Conservation (phyloP, 352 stramenopile species). For the Globisporangium sylvaticum region DNA sequence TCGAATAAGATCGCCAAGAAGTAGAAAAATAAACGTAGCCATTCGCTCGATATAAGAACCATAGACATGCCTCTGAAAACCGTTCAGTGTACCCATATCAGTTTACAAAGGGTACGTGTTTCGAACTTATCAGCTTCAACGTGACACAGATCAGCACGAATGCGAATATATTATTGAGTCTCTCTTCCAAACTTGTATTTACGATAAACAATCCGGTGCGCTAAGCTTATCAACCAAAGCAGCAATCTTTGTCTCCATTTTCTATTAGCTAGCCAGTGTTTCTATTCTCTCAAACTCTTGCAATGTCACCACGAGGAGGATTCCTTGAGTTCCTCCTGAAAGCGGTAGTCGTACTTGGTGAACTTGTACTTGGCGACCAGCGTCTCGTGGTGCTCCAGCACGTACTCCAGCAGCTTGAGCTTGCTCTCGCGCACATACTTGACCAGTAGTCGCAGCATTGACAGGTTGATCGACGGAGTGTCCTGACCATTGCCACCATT, state of each 20-base stretch:
- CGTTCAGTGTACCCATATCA: neutral
- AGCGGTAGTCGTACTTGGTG: constrained; percentile 51
- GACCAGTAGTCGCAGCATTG: constrained; percentile 28
- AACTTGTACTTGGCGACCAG: constrained; percentile 46
- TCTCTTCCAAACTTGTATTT: too few relatives aligned
- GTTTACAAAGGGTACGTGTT: neutral
- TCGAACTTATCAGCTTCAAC: neutral
- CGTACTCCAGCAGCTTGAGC: constrained; percentile 32
- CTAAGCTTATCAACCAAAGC: too few relatives aligned
- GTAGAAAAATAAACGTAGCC: neutral
- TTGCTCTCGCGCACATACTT: constrained; percentile 31
- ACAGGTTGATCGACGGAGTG: constrained; percentile 9
- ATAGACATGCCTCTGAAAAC: neutral
- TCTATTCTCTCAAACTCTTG: too few relatives aligned
- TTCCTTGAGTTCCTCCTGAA: constrained; percentile 32
- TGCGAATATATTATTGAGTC: too few relatives aligned
- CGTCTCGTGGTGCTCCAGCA: constrained; percentile 26
- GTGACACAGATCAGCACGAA: too few relatives aligned
- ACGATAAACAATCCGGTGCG: too few relatives aligned
- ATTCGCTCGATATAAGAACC: neutral
- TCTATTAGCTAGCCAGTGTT: too few relatives aligned
- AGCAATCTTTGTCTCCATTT: too few relatives aligned
- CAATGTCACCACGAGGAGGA: neutral
- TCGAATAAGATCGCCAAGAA: neutral
- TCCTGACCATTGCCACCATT: neutral